phyloP scores from a whole-genome alignment of 1,284 basidiomycete genomes.

The Trametes sp. region DNA sequence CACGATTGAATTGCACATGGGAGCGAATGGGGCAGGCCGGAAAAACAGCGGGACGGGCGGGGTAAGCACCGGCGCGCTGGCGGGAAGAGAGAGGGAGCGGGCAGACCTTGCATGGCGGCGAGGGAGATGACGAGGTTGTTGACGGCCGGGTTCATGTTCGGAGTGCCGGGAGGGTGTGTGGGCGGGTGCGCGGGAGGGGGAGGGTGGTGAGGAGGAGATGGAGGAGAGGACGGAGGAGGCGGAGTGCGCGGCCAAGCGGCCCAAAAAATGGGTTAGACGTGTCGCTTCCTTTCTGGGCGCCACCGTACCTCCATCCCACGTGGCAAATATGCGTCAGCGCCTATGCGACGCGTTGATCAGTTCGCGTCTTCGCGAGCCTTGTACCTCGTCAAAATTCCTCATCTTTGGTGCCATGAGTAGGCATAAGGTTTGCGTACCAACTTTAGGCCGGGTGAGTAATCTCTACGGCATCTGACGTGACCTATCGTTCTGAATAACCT shows the following conservation, averaged over 20 bases:
- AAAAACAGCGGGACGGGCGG: conserved; percentile 12
- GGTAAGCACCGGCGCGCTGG: conserved; percentile 19
- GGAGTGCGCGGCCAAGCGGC: background rate
- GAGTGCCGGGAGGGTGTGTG: background rate
- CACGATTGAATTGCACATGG: conserved; percentile 31
- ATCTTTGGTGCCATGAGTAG: no score
- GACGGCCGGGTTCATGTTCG: conserved; percentile 50
- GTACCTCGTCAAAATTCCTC: no score
- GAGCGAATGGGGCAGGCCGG: background rate
- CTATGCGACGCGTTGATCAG: no score
- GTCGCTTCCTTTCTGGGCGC: conserved; percentile 26
- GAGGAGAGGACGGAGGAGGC: conserved; percentile 2
- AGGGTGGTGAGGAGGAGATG: background rate
- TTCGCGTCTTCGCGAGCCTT: no score
- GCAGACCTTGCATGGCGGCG: conserved; percentile 86
- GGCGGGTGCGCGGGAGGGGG: conserved; percentile 10
- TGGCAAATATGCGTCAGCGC: background rate
- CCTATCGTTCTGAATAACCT: no score
- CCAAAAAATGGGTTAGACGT: conserved; percentile 31
- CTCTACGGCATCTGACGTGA: no score
- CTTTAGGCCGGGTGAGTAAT: no score
- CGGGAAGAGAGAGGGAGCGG: background rate
- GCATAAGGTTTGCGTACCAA: no score
- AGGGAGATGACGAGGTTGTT: conserved; percentile 86
- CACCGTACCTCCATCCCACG: conserved; percentile 18